Percentiles rank a stretch among this genome's conserved stretches.
Conservation (phyloP, 495 filamentous ascomycete genomes). For the Aspergillus avenaceus region DNA sequence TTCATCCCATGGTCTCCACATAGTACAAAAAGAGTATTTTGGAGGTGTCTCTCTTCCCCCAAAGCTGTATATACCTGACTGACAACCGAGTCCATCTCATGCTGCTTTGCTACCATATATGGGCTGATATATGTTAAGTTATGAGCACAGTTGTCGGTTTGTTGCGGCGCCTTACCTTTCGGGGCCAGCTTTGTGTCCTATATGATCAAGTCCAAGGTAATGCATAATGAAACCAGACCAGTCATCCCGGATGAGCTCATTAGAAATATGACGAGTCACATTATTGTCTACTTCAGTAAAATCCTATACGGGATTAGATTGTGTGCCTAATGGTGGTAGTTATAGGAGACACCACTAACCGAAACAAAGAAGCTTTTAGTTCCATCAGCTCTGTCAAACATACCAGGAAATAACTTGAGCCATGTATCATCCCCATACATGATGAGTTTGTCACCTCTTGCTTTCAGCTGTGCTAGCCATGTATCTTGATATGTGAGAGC, state of each 20-base stretch:
- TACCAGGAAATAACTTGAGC: conserved; percentile 90
- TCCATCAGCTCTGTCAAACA: conserved; percentile 81
- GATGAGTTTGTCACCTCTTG: conserved; percentile 68
- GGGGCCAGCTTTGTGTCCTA: conserved; percentile 95
- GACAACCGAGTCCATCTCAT: conserved; percentile 89
- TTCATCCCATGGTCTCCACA: conserved; percentile 99
- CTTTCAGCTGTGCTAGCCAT: conserved; percentile 89
- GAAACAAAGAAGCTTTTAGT: conserved; percentile 98
- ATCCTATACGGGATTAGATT: conserved; percentile 55
- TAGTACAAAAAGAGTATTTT: conserved; percentile 77
- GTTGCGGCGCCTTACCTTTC: conserved; percentile 50
- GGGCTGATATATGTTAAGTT: conserved; percentile 47
- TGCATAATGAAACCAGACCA: conserved; percentile 95
- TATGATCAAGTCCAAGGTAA: conserved; percentile 95
- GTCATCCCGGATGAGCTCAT: conserved; percentile 69
- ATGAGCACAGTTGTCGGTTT: background rate
- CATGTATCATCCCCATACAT: conserved; percentile 99
- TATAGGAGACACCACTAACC: conserved; percentile 56
- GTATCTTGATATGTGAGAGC: conserved; percentile 85
- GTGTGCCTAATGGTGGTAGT: background rate
- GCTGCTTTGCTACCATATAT: conserved; percentile 89
- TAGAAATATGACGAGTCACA: conserved; percentile 83
- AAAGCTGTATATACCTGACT: conserved; percentile 72
- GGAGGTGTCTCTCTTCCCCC: conserved; percentile 60
- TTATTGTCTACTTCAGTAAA: conserved; percentile 98